Conservation (phyloP, 2,329 filamentous ascomycete species). For the Pseudogymnoascus verrucosus region DNA sequence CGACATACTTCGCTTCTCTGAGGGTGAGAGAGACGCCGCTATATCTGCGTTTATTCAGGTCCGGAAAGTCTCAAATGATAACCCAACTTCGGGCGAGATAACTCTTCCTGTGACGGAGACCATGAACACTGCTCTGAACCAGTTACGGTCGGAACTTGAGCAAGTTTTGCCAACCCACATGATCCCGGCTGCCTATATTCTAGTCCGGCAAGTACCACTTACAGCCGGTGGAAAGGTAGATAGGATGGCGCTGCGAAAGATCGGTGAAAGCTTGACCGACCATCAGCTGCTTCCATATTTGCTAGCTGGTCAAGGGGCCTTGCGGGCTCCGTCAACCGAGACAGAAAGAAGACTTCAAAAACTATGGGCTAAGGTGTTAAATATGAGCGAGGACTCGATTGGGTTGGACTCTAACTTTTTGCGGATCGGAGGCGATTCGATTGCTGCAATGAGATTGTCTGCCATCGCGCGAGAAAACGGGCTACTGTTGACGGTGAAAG, state of each 20-base stretch:
- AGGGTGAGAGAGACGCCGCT: not conserved
- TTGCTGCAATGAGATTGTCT: conserved; percentile 36
- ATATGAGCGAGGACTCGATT: conserved; percentile 25
- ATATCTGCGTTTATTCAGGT: not conserved
- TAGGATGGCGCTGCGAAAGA: not conserved
- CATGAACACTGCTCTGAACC: not conserved
- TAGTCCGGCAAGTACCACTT: conserved; percentile 12
- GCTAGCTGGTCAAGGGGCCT: not conserved
- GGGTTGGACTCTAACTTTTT: conserved; percentile 30
- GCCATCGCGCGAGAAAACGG: conserved; percentile 23
- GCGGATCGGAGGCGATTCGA: conserved; percentile 37
- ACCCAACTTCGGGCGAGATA: not conserved
- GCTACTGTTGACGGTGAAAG: conserved; percentile 9
- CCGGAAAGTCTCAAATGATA: not conserved
- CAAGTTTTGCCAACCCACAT: conserved; percentile 13
- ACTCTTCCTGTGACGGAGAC: not conserved
- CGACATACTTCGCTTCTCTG: not conserved
- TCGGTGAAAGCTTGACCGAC: not conserved
- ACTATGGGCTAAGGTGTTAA: conserved; percentile 36
- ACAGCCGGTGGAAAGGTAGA: conserved; percentile 15
- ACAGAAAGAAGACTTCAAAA: conserved; percentile 21
- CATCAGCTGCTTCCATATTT: not conserved
- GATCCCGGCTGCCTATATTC: conserved; percentile 13
- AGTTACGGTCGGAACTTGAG: not conserved
- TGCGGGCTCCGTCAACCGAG: conserved; percentile 11